These are phyloP conservation scores for Berberis vulgaris DNA, from an alignment of 164 flowering plant species.

Conservation along the genomic window DNA sequence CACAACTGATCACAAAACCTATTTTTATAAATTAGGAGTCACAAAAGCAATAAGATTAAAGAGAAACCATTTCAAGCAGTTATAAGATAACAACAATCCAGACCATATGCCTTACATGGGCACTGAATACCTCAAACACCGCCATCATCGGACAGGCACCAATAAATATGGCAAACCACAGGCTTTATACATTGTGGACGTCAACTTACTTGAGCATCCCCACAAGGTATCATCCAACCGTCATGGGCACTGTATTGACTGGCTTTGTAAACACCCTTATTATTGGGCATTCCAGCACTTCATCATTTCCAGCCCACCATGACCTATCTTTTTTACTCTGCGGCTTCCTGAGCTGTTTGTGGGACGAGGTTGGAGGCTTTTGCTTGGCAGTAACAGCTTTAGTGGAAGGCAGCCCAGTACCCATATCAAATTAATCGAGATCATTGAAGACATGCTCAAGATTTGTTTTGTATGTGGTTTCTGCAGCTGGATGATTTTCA, in stretches of 20 bases:
- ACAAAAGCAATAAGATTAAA: too few species aligned
- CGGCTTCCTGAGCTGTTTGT: slow-evolving; percentile 82
- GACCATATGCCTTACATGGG: too few species aligned
- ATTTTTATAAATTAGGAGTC: too few species aligned
- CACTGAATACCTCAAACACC: too few species aligned
- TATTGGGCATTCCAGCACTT: slow-evolving; percentile 75
- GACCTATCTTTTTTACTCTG: slow-evolving; percentile 76
- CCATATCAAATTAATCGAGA: slow-evolving; percentile 60
- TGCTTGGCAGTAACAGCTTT: slow-evolving; percentile 26
- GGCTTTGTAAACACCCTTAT: slow-evolving; percentile 60
- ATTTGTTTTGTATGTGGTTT: slow-evolving; percentile 12
- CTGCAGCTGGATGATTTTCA: slow-evolving; percentile 16
- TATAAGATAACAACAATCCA: too few species aligned
- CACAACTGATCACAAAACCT: too few species aligned
- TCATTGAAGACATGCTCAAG: slow-evolving; percentile 51
- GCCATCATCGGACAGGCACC: too few species aligned
- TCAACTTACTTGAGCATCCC: background rate
- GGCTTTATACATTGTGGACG: background rate
- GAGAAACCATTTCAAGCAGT: too few species aligned
- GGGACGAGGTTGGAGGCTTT: slow-evolving; percentile 30
- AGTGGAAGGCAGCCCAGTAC: slow-evolving; percentile 42
- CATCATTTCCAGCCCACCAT: slow-evolving; percentile 71
- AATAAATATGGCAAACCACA: too few species aligned
- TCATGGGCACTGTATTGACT: slow-evolving; percentile 39
- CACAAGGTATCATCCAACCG: background rate